These are phyloP conservation scores for Dinochytrium kinnereticum DNA, from an alignment of 371 early-diverging fungal species.

Conservation along the genomic window DNA sequence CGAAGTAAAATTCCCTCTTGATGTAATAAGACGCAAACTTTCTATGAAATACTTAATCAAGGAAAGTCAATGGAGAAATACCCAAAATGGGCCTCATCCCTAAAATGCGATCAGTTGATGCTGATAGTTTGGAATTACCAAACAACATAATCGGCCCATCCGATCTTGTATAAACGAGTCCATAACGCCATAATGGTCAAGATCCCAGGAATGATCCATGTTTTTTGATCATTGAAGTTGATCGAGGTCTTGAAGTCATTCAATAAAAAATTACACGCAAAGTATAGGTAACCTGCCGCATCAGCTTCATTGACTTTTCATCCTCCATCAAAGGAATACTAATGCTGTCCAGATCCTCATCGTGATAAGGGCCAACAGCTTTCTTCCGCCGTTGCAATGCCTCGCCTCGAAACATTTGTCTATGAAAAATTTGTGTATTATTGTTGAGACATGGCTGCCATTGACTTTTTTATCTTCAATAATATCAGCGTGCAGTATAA, in stretches of 20 bases:
- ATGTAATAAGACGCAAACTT: conserved; percentile 95
- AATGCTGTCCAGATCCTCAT: conserved; percentile 1
- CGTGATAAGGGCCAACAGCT: background rate
- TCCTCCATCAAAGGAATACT: conserved; percentile 15
- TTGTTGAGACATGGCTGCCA: no score
- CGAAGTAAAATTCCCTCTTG: conserved; percentile 94
- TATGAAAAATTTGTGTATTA: no score
- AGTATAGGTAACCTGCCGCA: conserved; percentile 1
- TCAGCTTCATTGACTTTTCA: conserved; percentile 20
- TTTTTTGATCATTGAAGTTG: background rate
- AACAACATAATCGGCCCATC: conserved; percentile 75
- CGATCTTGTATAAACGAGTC: conserved; percentile 83
- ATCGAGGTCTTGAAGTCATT: background rate
- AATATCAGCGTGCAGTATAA: no score
- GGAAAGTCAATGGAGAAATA: conserved; percentile 11
- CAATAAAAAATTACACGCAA: no score
- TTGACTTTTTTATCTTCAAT: background rate
- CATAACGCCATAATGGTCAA: conserved; percentile 40
- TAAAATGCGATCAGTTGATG: no score
- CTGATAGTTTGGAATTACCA: conserved; percentile 55
- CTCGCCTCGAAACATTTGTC: background rate
- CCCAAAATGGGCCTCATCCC: conserved; percentile 56
- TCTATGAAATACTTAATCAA: conserved; percentile 24
- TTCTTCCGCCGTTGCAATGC: background rate
- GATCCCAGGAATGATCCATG: conserved; percentile 16